Percentiles rank a stretch among this genome's conserved stretches.
Conservation (phyloP, 169 alveolate genomes). For the Eimeria tenella region DNA sequence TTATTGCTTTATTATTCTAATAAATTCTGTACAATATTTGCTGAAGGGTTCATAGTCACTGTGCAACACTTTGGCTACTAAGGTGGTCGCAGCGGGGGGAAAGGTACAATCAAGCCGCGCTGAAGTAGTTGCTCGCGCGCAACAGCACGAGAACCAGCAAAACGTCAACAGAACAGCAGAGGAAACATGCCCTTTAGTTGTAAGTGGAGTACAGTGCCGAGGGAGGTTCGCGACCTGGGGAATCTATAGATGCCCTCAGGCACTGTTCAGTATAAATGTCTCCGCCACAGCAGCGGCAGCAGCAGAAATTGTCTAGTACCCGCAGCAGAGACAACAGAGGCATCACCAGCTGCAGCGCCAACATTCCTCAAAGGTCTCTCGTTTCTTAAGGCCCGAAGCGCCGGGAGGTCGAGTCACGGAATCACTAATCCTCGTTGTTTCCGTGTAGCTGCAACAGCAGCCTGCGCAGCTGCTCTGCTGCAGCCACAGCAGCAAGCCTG, state of each 20-base stretch:
- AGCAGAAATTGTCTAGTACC: neutral
- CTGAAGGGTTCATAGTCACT: no score
- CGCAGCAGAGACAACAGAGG: slow-evolving; percentile 4
- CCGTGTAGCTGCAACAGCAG: slow-evolving; percentile 56
- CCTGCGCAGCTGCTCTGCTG: slow-evolving; percentile 47
- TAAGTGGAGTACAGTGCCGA: no score
- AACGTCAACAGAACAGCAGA: neutral
- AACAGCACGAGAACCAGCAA: neutral
- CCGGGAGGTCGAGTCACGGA: neutral
- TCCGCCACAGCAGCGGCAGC: slow-evolving; percentile 43
- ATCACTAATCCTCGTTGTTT: neutral
- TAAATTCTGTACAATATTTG: no score
- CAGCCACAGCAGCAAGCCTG: slow-evolving; percentile 58
- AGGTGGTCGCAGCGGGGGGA: neutral
- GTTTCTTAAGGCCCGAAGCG: neutral
- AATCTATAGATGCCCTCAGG: slow-evolving; percentile 15
- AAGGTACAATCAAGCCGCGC: neutral
- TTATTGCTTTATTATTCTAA: no score
- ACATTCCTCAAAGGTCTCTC: neutral
- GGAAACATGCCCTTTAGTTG: no score
- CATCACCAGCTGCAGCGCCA: neutral
- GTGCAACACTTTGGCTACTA: neutral
- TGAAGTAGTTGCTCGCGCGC: neutral
- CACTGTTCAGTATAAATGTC: neutral
- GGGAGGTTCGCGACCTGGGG: neutral